These are phyloP conservation scores for Chondrus crispus DNA, from an alignment of 23 red algal genomes.

Conservation along the genomic window DNA sequence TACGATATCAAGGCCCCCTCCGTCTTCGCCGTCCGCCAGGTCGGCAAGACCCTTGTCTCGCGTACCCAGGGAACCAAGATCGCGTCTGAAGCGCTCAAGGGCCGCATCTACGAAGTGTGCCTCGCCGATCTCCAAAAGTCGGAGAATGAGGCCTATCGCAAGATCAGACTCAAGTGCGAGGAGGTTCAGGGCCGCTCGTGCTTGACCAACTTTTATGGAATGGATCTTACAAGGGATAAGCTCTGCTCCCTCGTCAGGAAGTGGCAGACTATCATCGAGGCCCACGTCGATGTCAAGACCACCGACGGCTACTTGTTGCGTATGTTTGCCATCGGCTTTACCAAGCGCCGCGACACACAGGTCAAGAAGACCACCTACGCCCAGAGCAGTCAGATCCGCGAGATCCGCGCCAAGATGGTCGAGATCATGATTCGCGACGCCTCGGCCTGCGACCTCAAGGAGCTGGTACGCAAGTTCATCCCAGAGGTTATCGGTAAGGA, in stretches of 20 bases:
- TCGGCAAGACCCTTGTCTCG: slow-evolving; percentile 94
- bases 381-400: slow-evolving; percentile 85
- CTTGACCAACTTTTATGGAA: slow-evolving; percentile 93
- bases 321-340: slow-evolving; percentile 96
- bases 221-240: slow-evolving; percentile 92
- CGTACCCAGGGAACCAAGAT: slow-evolving; percentile 92
- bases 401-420: slow-evolving; percentile 95
- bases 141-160: slow-evolving; percentile 90
- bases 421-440: slow-evolving; percentile 93
- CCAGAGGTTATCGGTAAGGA: slow-evolving; percentile 96
- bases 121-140: slow-evolving; percentile 94
- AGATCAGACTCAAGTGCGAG: slow-evolving; percentile 94
- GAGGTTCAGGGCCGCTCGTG: slow-evolving; percentile 92
- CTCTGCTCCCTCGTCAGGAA: slow-evolving; percentile 92
- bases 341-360: slow-evolving; percentile 79
- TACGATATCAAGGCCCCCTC: slow-evolving; percentile 97
- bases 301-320: slow-evolving; percentile 93
- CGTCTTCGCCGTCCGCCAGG: slow-evolving; percentile 83
- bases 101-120: slow-evolving; percentile 88
- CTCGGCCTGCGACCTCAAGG: slow-evolving; percentile 77
- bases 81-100: slow-evolving; percentile 92
- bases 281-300: slow-evolving; percentile 96
- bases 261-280: slow-evolving; percentile 97
- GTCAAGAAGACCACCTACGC: slow-evolving; percentile 89
- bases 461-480: slow-evolving; percentile 94